Evolutionary conservation across 176 grass and related monocot genomes (phyloP).

Genomic region (Puya raimondii): DNA sequence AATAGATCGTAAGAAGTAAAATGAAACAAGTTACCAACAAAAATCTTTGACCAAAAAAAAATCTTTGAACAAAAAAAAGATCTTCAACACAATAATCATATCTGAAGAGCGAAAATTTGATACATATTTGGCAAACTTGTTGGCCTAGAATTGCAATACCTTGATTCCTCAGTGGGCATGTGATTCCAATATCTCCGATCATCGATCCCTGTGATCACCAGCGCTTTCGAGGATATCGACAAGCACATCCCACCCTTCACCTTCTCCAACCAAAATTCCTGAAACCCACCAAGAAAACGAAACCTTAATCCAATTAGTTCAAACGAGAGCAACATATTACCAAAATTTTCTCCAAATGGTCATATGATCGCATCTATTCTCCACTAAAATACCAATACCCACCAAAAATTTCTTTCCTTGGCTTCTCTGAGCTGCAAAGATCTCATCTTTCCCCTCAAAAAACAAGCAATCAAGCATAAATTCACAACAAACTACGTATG

Average conservation of each 20-base stretch:
- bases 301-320: constrained; percentile 1
- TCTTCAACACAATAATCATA: neutral
- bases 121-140: neutral
- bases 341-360: neutral
- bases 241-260: constrained; percentile 56
- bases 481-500: neutral
- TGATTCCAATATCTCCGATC: constrained; percentile 78
- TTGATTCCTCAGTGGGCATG: constrained; percentile 64
- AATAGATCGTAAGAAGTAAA: no score
- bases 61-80: neutral
- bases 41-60: neutral
- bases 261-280: constrained; percentile 93
- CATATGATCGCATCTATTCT: neutral
- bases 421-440: neutral
- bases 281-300: constrained; percentile 14
- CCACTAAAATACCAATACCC: no score
- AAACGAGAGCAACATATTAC: constrained; percentile 20
- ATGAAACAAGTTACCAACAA: no score
- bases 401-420: no score
- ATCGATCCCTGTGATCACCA: constrained; percentile 73
- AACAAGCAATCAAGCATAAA: constrained; percentile 12
- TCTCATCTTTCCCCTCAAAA: neutral
- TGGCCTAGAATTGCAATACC: constrained; percentile 29
- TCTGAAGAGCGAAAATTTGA: neutral
- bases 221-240: constrained; percentile 73